Conservation (phyloP, 2,329 filamentous ascomycete genomes). For the Aspergillus terreus region DNA sequence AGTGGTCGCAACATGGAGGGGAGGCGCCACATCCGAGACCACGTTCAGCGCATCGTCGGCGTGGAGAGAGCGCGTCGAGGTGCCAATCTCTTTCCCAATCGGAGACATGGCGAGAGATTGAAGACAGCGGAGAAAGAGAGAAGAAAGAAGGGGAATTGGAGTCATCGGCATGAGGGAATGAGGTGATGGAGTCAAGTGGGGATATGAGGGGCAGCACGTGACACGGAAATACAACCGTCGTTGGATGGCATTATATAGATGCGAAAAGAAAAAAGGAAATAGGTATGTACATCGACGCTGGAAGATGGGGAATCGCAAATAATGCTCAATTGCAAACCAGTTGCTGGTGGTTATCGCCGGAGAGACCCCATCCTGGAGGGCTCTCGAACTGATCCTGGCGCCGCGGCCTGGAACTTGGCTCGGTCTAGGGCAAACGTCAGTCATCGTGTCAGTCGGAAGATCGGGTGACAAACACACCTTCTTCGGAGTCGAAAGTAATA, state of each 20-base stretch:
- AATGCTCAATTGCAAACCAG: background rate
- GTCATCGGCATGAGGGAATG: background rate
- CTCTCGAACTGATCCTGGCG: slow-evolving; percentile 37
- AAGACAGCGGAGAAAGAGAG: slow-evolving; percentile 9
- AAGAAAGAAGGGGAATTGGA: slow-evolving; percentile 14
- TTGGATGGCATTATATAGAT: background rate
- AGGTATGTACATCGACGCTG: background rate
- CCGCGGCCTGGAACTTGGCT: slow-evolving; percentile 33
- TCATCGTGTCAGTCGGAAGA: background rate
- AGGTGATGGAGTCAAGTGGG: background rate
- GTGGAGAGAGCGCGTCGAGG: slow-evolving; percentile 73
- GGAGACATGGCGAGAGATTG: slow-evolving; percentile 24
- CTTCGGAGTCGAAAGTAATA: slow-evolving; percentile 75
- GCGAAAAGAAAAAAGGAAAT: background rate
- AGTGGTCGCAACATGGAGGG: slow-evolving; percentile 87
- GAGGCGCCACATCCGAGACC: slow-evolving; percentile 77
- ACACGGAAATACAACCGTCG: background rate
- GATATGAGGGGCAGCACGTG: slow-evolving; percentile 5
- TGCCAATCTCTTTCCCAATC: slow-evolving; percentile 20
- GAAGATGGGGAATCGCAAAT: background rate
- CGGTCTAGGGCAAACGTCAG: slow-evolving; percentile 27
- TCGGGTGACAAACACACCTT: slow-evolving; percentile 54
- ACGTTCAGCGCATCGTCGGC: slow-evolving; percentile 74
- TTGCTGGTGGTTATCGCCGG: slow-evolving; percentile 27
- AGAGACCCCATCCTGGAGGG: slow-evolving; percentile 40